Evolutionary conservation across 805 yeast species (phyloP).

Genomic region (Lachancea nothofagi): DNA sequence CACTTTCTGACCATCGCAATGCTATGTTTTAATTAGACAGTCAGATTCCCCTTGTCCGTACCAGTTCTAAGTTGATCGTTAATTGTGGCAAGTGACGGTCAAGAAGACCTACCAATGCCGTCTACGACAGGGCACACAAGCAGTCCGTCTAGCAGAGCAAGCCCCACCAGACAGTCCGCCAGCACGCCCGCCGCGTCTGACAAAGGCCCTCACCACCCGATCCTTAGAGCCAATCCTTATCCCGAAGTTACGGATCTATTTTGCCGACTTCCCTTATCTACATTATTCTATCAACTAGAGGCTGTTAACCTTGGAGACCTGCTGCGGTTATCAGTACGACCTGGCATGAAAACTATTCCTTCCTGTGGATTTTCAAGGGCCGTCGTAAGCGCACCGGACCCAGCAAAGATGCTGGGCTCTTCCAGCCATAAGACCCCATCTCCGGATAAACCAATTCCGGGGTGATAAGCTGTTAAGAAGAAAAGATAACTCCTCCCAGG

Average conservation of each 20-base stretch:
- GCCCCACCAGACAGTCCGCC: conserved; percentile 26
- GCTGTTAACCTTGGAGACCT: conserved; percentile 44
- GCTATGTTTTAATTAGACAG: conserved; percentile 43
- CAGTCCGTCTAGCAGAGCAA: conserved; percentile 26
- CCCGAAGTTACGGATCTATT: conserved; percentile 41
- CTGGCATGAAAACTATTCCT: conserved; percentile 38
- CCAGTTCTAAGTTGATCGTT: conserved; percentile 29
- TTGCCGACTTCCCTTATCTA: conserved; percentile 42
- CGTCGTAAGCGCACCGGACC: conserved; percentile 40
- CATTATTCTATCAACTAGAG: conserved; percentile 41
- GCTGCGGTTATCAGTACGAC: conserved; percentile 43
- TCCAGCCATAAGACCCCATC: conserved; percentile 38
- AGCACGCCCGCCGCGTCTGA: conserved; percentile 33
- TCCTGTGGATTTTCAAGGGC: conserved; percentile 40
- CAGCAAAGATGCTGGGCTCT: conserved; percentile 36
- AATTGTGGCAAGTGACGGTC: conserved; percentile 30
- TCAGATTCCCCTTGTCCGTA: conserved; percentile 38
- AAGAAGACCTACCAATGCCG: conserved; percentile 28
- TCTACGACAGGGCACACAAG: conserved; percentile 26
- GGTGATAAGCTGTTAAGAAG: conserved; percentile 39
- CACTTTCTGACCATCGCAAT: conserved; percentile 42
- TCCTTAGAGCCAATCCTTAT: conserved; percentile 41
- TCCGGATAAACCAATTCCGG: conserved; percentile 40
- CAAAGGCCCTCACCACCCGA: conserved; percentile 37
- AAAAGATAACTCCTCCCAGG: conserved; percentile 42